A percentile compares a stretch with the other conserved stretches of the same genome.
phyloP scores from a whole-genome alignment of 352 stramenopile genomes.

The Pythium chondricola region DNA sequence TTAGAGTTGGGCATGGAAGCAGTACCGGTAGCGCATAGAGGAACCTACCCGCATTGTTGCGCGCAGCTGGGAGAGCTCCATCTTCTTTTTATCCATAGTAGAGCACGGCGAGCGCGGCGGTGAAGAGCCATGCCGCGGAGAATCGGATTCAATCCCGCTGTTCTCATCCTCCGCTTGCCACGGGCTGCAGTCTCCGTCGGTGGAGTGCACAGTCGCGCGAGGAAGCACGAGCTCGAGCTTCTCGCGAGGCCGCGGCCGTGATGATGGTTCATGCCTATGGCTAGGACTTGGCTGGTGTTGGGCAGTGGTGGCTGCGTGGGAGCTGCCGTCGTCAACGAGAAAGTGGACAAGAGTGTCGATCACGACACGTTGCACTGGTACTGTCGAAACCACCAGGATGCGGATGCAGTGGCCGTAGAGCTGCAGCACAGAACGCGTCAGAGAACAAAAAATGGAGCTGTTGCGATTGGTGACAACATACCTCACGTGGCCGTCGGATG shows the following conservation, averaged over 20 bases:
- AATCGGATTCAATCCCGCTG: background rate
- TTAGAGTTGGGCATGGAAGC: too few relatives aligned
- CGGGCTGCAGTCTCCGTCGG: conserved; percentile 5
- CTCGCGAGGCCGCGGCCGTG: background rate
- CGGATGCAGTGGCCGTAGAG: conserved; percentile 45
- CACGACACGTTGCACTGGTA: conserved; percentile 34
- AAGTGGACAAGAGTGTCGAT: conserved; percentile 57
- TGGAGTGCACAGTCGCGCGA: background rate
- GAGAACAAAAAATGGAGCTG: too few relatives aligned
- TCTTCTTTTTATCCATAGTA: conserved; percentile 45
- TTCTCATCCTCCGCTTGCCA: conserved; percentile 6
- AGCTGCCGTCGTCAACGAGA: background rate
- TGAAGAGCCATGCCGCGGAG: background rate
- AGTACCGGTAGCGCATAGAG: background rate
- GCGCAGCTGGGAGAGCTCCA: conserved; percentile 37
- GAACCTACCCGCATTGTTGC: conserved; percentile 33
- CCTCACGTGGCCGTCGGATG: conserved; percentile 31
- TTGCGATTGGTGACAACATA: conserved; percentile 10
- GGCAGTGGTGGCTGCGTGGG: background rate
- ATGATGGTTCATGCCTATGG: too few relatives aligned
- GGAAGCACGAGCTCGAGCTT: conserved; percentile 5
- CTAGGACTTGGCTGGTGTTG: too few relatives aligned
- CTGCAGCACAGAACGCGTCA: conserved; percentile 11
- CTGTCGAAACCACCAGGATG: conserved; percentile 36
- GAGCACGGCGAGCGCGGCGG: background rate